Conservation (phyloP, 2,329 filamentous ascomycete genomes). For the Ceratocystis diversiconidia region DNA sequence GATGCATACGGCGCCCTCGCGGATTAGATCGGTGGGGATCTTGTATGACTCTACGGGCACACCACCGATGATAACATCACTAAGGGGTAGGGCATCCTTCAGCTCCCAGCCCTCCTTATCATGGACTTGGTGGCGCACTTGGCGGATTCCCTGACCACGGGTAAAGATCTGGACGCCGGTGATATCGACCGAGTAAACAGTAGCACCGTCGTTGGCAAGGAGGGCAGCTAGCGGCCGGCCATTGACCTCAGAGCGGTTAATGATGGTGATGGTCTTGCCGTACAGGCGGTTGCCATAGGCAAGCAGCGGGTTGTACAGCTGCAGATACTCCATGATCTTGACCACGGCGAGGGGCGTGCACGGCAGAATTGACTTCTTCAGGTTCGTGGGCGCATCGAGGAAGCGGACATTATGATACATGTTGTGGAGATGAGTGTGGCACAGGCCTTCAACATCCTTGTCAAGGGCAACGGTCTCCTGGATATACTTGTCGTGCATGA, state of each 20-base stretch:
- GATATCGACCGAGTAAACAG: conserved; percentile 88
- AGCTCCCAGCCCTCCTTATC: conserved; percentile 69
- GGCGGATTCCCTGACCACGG: conserved; percentile 72
- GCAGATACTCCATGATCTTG: conserved; percentile 90
- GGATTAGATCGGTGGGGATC: conserved; percentile 67
- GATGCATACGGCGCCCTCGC: conserved; percentile 91
- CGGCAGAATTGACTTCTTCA: conserved; percentile 80
- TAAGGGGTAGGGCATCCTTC: conserved; percentile 68
- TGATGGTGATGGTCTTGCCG: conserved; percentile 87
- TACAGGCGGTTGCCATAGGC: conserved; percentile 86
- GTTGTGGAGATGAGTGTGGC: conserved; percentile 91
- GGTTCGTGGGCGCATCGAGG: conserved; percentile 62
- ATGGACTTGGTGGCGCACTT: conserved; percentile 70
- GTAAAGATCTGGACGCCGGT: conserved; percentile 87
- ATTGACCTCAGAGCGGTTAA: conserved; percentile 93
- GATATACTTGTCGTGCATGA: conserved; percentile 80
- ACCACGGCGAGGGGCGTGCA: conserved; percentile 93
- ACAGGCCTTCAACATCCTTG: conserved; percentile 93
- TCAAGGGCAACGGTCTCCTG: conserved; percentile 80
- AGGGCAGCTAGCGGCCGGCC: conserved; percentile 83
- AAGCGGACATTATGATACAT: conserved; percentile 99
- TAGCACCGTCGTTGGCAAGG: conserved; percentile 88
- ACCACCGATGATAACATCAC: conserved; percentile 88
- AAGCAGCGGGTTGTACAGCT: conserved; percentile 91
- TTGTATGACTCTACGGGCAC: conserved; percentile 83